These are phyloP conservation scores for Ailanthus altissimus DNA, from an alignment of 345 rosid genomes.

Conservation along the genomic window DNA sequence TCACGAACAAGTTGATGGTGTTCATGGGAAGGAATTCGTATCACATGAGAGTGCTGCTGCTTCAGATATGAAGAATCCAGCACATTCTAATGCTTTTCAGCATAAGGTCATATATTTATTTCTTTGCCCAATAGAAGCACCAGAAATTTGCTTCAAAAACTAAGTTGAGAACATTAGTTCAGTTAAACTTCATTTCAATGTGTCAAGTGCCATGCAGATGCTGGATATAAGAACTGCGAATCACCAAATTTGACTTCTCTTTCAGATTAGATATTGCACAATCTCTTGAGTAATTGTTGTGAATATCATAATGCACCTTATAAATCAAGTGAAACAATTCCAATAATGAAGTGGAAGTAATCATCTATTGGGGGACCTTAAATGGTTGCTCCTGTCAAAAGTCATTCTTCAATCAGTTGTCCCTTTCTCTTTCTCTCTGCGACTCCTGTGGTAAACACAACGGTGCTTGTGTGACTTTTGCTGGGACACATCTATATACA, in stretches of 20 bases:
- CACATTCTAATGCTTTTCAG: constrained; percentile 29
- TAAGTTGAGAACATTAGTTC: background rate
- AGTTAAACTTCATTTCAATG: background rate
- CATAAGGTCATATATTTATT: constrained; percentile 36
- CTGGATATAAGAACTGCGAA: background rate
- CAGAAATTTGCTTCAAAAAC: constrained; percentile 8
- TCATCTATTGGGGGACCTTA: background rate
- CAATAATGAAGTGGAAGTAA: background rate
- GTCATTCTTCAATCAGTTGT: background rate
- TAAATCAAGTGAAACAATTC: constrained; percentile 10
- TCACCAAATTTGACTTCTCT: background rate
- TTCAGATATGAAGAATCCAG: constrained; percentile 33
- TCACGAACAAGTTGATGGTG: constrained; percentile 31
- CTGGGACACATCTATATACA: background rate
- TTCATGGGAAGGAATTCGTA: constrained; percentile 32
- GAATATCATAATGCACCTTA: background rate
- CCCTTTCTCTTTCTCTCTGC: no score
- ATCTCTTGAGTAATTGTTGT: background rate
- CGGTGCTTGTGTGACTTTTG: background rate
- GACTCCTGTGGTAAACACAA: background rate
- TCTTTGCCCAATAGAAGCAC: constrained; percentile 1
- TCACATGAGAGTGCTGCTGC: constrained; percentile 35
- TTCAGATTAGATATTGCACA: background rate
- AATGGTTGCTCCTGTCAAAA: background rate
- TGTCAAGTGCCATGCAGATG: background rate